These are phyloP conservation scores for Petrea volubilis DNA, from an alignment of 257 asterid genomes.

Conservation along the genomic window DNA sequence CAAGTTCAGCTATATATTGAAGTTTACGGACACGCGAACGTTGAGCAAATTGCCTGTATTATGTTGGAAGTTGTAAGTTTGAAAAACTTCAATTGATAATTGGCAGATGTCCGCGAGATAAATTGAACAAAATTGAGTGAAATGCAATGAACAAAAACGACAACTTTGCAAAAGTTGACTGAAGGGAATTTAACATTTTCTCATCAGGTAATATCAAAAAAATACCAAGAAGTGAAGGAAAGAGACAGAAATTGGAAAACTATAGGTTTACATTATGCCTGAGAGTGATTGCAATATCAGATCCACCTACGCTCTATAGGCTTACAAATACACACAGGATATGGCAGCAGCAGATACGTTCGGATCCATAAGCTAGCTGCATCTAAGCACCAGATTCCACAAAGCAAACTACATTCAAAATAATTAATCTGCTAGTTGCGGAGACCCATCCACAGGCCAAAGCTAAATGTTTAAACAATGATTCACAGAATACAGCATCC, in stretches of 20 bases:
- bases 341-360: slow-evolving; percentile 7
- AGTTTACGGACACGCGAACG: slow-evolving; percentile 96
- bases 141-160: neutral
- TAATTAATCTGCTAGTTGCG: neutral
- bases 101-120: neutral
- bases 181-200: neutral
- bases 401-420: neutral
- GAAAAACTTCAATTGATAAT: neutral
- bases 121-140: neutral
- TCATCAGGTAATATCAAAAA: neutral
- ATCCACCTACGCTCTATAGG: slow-evolving; percentile 8
- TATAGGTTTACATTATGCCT: neutral
- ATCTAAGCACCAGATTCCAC: neutral
- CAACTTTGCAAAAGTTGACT: slow-evolving; percentile 12
- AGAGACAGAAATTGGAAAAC: neutral
- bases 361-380: neutral
- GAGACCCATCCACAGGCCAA: no score
- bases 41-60: slow-evolving; percentile 94
- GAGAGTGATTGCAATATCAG: slow-evolving; percentile 5
- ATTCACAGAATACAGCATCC: no score
- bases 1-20: slow-evolving; percentile 95
- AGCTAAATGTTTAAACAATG: neutral
- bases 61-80: slow-evolving; percentile 13
- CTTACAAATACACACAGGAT: slow-evolving; percentile 17
- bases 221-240: neutral